These are phyloP conservation scores for Pyrenula massariospora DNA, from an alignment of 495 filamentous ascomycete species.

Conservation along the genomic window DNA sequence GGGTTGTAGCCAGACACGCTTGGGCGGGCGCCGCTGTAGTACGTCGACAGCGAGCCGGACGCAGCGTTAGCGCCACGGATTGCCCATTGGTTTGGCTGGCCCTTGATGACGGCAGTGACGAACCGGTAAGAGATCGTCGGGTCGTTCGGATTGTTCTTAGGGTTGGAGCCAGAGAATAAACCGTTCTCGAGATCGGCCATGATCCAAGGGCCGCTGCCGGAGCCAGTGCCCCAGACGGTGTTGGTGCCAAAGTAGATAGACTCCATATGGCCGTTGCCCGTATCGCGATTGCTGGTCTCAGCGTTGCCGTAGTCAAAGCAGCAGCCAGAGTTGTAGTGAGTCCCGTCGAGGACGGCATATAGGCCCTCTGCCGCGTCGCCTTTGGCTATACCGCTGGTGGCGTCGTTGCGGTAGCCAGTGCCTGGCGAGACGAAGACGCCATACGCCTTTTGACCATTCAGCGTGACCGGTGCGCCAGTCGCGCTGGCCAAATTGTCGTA, in stretches of 20 bases:
- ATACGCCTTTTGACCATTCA: slow-evolving; percentile 47
- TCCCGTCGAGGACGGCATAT: slow-evolving; percentile 48
- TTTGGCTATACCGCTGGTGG: slow-evolving; percentile 33
- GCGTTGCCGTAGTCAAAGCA: slow-evolving; percentile 55
- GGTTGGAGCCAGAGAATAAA: slow-evolving; percentile 37
- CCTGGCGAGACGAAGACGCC: slow-evolving; percentile 45
- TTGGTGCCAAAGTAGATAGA: slow-evolving; percentile 44
- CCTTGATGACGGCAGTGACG: slow-evolving; percentile 40
- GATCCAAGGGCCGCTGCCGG: slow-evolving; percentile 44
- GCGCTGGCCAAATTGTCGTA: slow-evolving; percentile 44
- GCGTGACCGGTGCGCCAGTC: slow-evolving; percentile 42
- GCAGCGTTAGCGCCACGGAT: slow-evolving; percentile 41
- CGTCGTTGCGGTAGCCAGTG: slow-evolving; percentile 43
- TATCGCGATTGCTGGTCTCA: slow-evolving; percentile 39
- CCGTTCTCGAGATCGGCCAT: slow-evolving; percentile 53
- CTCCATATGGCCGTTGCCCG: slow-evolving; percentile 49
- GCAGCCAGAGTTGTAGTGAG: slow-evolving; percentile 44
- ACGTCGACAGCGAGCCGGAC: slow-evolving; percentile 41
- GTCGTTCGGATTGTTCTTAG: slow-evolving; percentile 28
- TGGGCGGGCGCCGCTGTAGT: slow-evolving; percentile 40
- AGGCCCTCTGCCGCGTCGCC: slow-evolving; percentile 43
- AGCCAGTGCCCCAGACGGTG: slow-evolving; percentile 36
- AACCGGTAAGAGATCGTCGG: slow-evolving; percentile 38
- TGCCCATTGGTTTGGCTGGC: slow-evolving; percentile 36
- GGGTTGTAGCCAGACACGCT: slow-evolving; percentile 39